phyloP scores from a whole-genome alignment of 2,329 filamentous ascomycete species.

The Neofusicoccum sp. region DNA sequence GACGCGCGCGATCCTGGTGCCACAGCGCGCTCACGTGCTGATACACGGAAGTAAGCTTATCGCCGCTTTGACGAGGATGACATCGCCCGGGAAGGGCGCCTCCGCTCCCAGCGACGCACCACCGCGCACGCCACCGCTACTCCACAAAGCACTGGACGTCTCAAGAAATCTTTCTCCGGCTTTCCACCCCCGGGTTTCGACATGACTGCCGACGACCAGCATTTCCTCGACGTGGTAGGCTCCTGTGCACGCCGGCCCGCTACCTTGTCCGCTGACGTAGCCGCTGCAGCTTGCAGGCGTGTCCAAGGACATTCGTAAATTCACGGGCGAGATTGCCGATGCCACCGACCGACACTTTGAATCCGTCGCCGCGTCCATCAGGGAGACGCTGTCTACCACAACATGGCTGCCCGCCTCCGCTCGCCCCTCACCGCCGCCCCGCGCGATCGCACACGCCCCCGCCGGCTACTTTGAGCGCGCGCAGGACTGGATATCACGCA shows the following conservation, averaged over 20 bases:
- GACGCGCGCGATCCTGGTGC: not conserved
- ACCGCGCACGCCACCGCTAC: not conserved
- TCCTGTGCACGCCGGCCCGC: slow-evolving; percentile 7
- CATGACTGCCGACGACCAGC: slow-evolving; percentile 79
- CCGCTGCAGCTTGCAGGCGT: slow-evolving; percentile 53
- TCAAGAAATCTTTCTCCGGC: not conserved
- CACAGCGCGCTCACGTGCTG: slow-evolving; percentile 10
- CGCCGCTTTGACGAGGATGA: slow-evolving; percentile 3
- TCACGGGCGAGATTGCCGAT: slow-evolving; percentile 71
- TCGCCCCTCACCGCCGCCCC: slow-evolving; percentile 54
- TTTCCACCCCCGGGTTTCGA: not conserved
- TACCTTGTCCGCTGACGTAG: slow-evolving; percentile 1
- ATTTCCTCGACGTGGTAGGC: slow-evolving; percentile 73
- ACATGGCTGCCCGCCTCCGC: slow-evolving; percentile 72
- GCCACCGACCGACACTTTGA: slow-evolving; percentile 81
- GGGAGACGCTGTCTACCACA: slow-evolving; percentile 65
- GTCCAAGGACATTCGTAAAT: slow-evolving; percentile 65
- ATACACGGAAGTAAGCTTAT: slow-evolving; percentile 12
- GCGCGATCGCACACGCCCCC: slow-evolving; percentile 35
- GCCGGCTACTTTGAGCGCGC: slow-evolving; percentile 54
- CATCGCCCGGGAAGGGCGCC: slow-evolving; percentile 1
- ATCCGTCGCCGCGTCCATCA: slow-evolving; percentile 66
- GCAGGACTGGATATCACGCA: slow-evolving; percentile 67
- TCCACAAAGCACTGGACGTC: slow-evolving; percentile 12
- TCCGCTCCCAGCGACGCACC: slow-evolving; percentile 9